phyloP scores from a whole-genome alignment of 441 rosid genomes.

The Erysimum pusillum region DNA sequence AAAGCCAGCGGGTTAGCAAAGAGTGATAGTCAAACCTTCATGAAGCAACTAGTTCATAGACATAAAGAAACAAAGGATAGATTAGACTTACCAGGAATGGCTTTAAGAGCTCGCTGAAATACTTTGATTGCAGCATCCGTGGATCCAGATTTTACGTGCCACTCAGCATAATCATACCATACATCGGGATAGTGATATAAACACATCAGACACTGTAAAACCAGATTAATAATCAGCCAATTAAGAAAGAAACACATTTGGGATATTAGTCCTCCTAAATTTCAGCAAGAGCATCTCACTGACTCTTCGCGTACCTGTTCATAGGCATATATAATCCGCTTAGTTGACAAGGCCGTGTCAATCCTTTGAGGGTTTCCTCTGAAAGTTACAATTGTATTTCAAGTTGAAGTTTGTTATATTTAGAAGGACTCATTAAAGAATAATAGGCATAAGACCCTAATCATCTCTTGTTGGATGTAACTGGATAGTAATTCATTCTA shows the following conservation, averaged over 20 bases:
- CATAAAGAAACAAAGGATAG: slow-evolving; percentile 32
- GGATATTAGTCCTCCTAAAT: slow-evolving; percentile 16
- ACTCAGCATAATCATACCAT: slow-evolving; percentile 96
- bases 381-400: slow-evolving; percentile 45
- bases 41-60: slow-evolving; percentile 16
- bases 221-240: slow-evolving; percentile 40
- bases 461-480: slow-evolving; percentile 27
- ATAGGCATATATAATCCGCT: slow-evolving; percentile 85
- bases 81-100: slow-evolving; percentile 77
- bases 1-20: slow-evolving; percentile 1
- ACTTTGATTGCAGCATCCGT: slow-evolving; percentile 91
- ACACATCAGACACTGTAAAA: slow-evolving; percentile 88
- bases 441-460: slow-evolving; percentile 11
- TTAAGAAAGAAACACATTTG: slow-evolving; percentile 23
- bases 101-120: slow-evolving; percentile 94
- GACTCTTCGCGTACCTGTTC: slow-evolving; percentile 75
- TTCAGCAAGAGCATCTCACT: slow-evolving; percentile 26
- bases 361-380: slow-evolving; percentile 98
- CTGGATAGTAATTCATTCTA: slow-evolving; percentile 13
- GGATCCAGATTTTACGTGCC: slow-evolving; percentile 92
- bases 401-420: slow-evolving; percentile 15
- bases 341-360: slow-evolving; percentile 76
- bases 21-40: slow-evolving; percentile 21
- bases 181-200: slow-evolving; percentile 93
- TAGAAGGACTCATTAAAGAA: slow-evolving; percentile 16